Evolutionary conservation across 2,329 filamentous ascomycete species (phyloP), one percentile per base, ranked within the genome.

Genomic region (Huntiella abstrusa): DNA sequence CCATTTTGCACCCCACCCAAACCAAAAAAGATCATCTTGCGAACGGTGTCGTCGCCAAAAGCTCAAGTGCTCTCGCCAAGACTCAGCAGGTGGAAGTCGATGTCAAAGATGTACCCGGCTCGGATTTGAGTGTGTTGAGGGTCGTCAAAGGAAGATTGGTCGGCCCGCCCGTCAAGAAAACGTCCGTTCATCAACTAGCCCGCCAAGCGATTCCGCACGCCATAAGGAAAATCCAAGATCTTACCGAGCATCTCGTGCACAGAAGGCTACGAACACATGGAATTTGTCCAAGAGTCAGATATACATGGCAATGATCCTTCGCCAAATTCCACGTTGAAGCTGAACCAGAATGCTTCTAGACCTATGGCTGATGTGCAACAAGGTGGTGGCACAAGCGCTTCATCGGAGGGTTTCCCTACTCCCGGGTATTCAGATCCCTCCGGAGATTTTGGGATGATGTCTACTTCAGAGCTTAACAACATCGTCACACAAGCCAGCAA

Each of bases 1-100:
- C 4, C 47, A 33, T 22, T 42, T 28, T 10, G 47, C 38, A n/a
- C 54, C 55, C 2, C 58, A 60, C 40, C 58, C 59, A 3, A 59
- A 55, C 19, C 59, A 60, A 41, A 51, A 58, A 33, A 56, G 59
- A 22, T 57, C 56, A 5, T 56, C 58, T 4, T 60, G 58, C 46
- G 57, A 60, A 51, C 53, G 57, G 37, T 60, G 58, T 13, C 58
- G 58, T 5, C 51, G 54, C 8, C 58, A 60, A 38, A 60, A 60
- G 45, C 53, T 60, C 4, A 55, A 56, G 28, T 61, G 58, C 50
- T 52, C 53, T 5, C 58, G 57, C 13, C 53, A 54, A 17, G 41
- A 52, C 19, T 39, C 52, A 15, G 36, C 53, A 5, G 47, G 34
- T 12, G 37, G 51, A 2, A 39, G 49, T 1, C 55, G 55, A 3